A percentile compares a stretch with the other conserved stretches of the same genome.
phyloP scores from a whole-genome alignment of 768 basidiomycete species.

The Trametes cubensis region DNA sequence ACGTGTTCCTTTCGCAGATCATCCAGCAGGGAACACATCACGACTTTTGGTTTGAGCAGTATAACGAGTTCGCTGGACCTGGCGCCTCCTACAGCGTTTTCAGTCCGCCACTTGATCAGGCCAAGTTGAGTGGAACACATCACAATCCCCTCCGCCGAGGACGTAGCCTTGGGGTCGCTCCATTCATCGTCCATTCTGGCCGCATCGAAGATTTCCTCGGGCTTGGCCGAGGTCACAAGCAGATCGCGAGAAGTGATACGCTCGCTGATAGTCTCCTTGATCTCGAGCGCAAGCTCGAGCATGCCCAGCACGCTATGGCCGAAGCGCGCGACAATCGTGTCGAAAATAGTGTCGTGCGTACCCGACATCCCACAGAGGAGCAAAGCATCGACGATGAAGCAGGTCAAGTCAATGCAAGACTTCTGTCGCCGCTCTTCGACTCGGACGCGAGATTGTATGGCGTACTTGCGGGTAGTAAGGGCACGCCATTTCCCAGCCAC shows the following conservation, averaged over 20 bases:
- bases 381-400: background rate
- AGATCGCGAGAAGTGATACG: conserved; percentile 13
- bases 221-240: background rate
- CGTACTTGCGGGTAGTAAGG: conserved; percentile 5
- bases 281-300: background rate
- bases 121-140: conserved; percentile 14
- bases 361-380: background rate
- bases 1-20: background rate
- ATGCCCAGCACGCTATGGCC: background rate
- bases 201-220: background rate
- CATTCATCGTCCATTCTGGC: conserved; percentile 18
- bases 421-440: background rate
- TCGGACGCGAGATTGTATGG: background rate
- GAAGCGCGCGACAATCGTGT: background rate
- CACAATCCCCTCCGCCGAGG: background rate
- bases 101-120: background rate
- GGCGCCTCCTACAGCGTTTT: background rate
- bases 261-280: conserved; percentile 9
- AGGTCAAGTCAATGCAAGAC: background rate
- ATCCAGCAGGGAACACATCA: background rate
- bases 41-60: conserved; percentile 15
- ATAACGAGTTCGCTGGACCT: background rate
- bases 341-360: background rate
- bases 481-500: conserved; percentile 22
- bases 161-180: background rate